Evolutionary conservation across 2,329 filamentous ascomycete genomes (phyloP), one percentile per base, ranked within the genome.

Genomic region (Pochonia chlamydosporia): DNA sequence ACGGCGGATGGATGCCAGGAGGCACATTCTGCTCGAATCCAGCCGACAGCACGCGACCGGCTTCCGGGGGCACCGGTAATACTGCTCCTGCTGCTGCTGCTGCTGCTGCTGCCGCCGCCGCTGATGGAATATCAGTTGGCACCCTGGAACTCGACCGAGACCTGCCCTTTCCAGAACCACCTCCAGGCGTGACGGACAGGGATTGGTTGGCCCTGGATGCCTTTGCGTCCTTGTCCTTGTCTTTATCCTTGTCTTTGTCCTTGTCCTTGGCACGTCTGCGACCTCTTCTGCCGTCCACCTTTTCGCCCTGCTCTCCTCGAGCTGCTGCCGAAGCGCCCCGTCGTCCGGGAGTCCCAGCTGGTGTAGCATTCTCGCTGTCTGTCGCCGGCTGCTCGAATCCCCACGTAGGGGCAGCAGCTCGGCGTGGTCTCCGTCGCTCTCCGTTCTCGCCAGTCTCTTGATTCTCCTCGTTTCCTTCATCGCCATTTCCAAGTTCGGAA

Each of bases 361-460:
- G 74, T 2, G 80, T 79, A 41, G 71, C 67, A 37, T 70, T 72
- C 56, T 89, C 85, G 14, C 77, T 76, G 49, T 89, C 85, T 25
- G 69, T 72, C 9, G 69, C 66, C 47, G 59, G 72, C 57, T 64
- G 84, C 57, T 88, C 85, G 49, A 76, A 79, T 36, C 79, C 80
- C 70, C 84, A 91, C 0, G 82, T 87, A 3, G 87, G 87, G 10
- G 87, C 87, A 16, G 79, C 79, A 20, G 81, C 81, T 54, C 81
- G 74, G 33, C 81, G 73, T n/a, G 80, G 81, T 14, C 81, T 71
- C 48, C 80, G 72, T 41, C 79, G 68, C 57, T 84, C 79, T 26
- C 77, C 78, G 49, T 78, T 81, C 58, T 84, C 81, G 30, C 74
- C 74, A 5, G 70, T 72, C 18, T 82, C 79, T 24, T 74, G 71